Percentiles rank a stretch among this genome's conserved stretches.
phyloP scores from a whole-genome alignment of 352 stramenopile species.

The Pythium plurisporium region DNA sequence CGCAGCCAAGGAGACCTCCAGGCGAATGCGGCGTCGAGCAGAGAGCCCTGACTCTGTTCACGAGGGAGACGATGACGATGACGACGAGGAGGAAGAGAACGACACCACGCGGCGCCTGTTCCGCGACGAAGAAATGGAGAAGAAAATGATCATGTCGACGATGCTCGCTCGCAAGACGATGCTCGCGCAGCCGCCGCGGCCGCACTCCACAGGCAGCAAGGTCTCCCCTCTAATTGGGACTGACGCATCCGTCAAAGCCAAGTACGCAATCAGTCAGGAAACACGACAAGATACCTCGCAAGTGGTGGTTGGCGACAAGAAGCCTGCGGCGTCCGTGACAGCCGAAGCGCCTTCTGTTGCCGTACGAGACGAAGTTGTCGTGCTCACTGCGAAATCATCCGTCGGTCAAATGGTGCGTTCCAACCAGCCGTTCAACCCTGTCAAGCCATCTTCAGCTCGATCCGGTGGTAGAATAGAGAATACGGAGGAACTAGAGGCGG shows the following conservation, averaged over 20 bases:
- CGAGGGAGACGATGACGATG: conserved; percentile 30
- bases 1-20: conserved; percentile 36
- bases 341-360: background rate
- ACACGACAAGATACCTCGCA: no score
- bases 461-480: background rate
- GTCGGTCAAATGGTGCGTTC: conserved; percentile 3
- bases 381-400: background rate
- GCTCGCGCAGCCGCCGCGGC: background rate
- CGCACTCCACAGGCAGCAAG: background rate
- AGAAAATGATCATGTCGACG: conserved; percentile 13
- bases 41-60: conserved; percentile 7
- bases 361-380: background rate
- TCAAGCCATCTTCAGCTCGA: no score
- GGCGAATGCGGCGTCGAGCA: conserved; percentile 35
- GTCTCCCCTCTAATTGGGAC: conserved; percentile 1
- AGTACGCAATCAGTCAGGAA: no score
- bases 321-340: background rate
- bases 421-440: background rate
- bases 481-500: background rate
- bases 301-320: no score
- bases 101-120: background rate
- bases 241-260: no score
- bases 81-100: conserved; percentile 13
- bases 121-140: conserved; percentile 15
- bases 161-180: conserved; percentile 19